phyloP scores from a whole-genome alignment of 2,329 filamentous ascomycete genomes.

The Annulohypoxylon truncatum region DNA sequence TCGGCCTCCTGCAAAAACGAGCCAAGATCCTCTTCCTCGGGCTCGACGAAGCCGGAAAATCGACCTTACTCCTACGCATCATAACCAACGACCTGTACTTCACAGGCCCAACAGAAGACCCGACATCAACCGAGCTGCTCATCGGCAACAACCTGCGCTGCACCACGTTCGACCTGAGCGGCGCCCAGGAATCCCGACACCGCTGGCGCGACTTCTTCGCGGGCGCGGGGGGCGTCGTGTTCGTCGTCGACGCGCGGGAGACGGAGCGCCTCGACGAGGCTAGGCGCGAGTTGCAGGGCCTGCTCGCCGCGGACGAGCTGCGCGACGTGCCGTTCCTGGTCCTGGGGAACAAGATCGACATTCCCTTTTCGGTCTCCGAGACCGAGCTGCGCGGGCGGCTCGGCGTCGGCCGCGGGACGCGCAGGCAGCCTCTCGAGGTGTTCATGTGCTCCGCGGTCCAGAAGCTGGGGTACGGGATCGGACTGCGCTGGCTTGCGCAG shows the following conservation, averaged over 20 bases:
- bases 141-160: slow-evolving; percentile 72
- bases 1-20: slow-evolving; percentile 72
- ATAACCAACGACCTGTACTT: slow-evolving; percentile 68
- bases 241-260: slow-evolving; percentile 81
- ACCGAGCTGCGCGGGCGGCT: slow-evolving; percentile 76
- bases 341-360: slow-evolving; percentile 82
- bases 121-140: slow-evolving; percentile 70
- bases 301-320: slow-evolving; percentile 81
- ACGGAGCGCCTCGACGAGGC: slow-evolving; percentile 77
- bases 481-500: slow-evolving; percentile 3
- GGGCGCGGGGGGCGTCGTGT: slow-evolving; percentile 77
- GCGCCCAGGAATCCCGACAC: slow-evolving; percentile 63
- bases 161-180: slow-evolving; percentile 70
- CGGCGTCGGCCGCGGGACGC: slow-evolving; percentile 58
- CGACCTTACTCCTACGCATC: slow-evolving; percentile 72
- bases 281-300: slow-evolving; percentile 78
- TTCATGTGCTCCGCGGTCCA: slow-evolving; percentile 10
- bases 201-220: slow-evolving; percentile 79
- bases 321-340: slow-evolving; percentile 78
- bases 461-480: not conserved
- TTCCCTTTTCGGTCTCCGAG: slow-evolving; percentile 77
- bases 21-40: slow-evolving; percentile 73
- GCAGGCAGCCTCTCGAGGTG: slow-evolving; percentile 3
- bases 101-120: slow-evolving; percentile 71
- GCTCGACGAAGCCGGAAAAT: slow-evolving; percentile 73